Percentiles rank a stretch among this genome's conserved stretches.
Conservation (phyloP, 805 yeast genomes). For the Ogataea nitratoaversa region DNA sequence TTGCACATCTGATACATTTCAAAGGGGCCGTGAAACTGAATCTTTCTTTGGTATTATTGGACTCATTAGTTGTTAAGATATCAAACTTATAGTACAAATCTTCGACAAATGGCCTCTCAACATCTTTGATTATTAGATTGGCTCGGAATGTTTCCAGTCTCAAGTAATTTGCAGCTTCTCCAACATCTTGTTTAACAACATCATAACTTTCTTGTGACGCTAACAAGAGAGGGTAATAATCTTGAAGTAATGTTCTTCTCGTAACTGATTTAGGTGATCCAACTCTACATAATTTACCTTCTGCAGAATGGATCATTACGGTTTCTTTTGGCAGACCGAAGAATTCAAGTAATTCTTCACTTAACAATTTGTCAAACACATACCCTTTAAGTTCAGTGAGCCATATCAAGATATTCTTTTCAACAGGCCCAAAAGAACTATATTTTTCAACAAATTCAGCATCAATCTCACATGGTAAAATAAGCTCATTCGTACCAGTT, state of each 20-base stretch:
- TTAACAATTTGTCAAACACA: conserved; percentile 19
- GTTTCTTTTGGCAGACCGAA: conserved; percentile 19
- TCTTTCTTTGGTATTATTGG: conserved; percentile 5
- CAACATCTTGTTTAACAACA: conserved; percentile 9
- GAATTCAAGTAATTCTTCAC: conserved; percentile 14
- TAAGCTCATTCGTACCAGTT: conserved; percentile 1
- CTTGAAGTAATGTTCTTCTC: conserved; percentile 27
- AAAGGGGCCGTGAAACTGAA: conserved; percentile 19
- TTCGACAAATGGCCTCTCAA: conserved; percentile 22
- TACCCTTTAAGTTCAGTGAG: conserved; percentile 16
- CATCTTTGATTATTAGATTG: conserved; percentile 21
- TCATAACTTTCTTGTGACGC: conserved; percentile 21
- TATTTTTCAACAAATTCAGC: conserved; percentile 14
- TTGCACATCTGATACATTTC: conserved; percentile 27
- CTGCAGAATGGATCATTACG: conserved; percentile 19
- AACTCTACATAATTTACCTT: conserved; percentile 25
- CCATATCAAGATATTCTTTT: conserved; percentile 17
- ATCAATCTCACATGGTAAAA: conserved; percentile 19
- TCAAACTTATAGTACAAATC: conserved; percentile 26
- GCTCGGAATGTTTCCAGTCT: conserved; percentile 25
- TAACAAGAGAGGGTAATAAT: conserved; percentile 28
- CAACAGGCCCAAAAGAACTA: conserved; percentile 10
- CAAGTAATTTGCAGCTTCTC: conserved; percentile 13
- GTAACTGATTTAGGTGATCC: conserved; percentile 21
- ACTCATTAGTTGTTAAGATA: conserved; percentile 7